Evolutionary conservation across 1,139 yeast species (phyloP).

Genomic region (Kodamaea plutei): DNA sequence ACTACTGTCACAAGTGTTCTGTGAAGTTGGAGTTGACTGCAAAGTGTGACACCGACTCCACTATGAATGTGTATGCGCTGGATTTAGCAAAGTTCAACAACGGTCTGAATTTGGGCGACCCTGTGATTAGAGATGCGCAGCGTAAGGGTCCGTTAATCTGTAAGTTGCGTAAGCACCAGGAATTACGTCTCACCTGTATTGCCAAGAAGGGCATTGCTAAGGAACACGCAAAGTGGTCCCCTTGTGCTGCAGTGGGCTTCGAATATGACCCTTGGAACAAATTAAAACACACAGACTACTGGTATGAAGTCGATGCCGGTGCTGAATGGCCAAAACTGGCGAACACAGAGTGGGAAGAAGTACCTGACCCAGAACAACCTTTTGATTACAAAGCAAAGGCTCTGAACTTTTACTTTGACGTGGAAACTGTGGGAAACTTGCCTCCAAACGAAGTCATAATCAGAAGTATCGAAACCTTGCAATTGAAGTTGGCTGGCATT

Average conservation of each 20-base stretch:
- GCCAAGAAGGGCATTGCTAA: slow-evolving; percentile 98
- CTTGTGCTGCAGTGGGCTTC: slow-evolving; percentile 94
- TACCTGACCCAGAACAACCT: slow-evolving; percentile 81
- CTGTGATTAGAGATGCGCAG: slow-evolving; percentile 74
- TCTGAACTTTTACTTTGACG: slow-evolving; percentile 73
- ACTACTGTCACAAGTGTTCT: slow-evolving; percentile 92
- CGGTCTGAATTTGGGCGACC: slow-evolving; percentile 63
- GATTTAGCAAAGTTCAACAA: slow-evolving; percentile 61
- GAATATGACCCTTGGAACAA: slow-evolving; percentile 99
- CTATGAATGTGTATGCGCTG: slow-evolving; percentile 85
- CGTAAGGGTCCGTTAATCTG: slow-evolving; percentile 84
- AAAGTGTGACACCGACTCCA: slow-evolving; percentile 79
- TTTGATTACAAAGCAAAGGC: slow-evolving; percentile 88
- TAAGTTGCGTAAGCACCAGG: slow-evolving; percentile 90
- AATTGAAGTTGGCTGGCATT: slow-evolving; percentile 86
- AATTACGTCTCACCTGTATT: slow-evolving; percentile 79
- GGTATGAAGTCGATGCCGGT: slow-evolving; percentile 90
- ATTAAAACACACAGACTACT: slow-evolving; percentile 87
- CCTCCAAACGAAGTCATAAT: slow-evolving; percentile 86
- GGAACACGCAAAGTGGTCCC: slow-evolving; percentile 98
- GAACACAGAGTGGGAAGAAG: slow-evolving; percentile 95
- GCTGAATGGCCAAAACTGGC: slow-evolving; percentile 90
- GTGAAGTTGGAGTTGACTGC: slow-evolving; percentile 85
- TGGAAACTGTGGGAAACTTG: slow-evolving; percentile 88
- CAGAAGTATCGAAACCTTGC: slow-evolving; percentile 79